Evolutionary conservation across 768 basidiomycete genomes (phyloP), one percentile per base, ranked within the genome.

Genomic region (Pulveroboletus sp.): DNA sequence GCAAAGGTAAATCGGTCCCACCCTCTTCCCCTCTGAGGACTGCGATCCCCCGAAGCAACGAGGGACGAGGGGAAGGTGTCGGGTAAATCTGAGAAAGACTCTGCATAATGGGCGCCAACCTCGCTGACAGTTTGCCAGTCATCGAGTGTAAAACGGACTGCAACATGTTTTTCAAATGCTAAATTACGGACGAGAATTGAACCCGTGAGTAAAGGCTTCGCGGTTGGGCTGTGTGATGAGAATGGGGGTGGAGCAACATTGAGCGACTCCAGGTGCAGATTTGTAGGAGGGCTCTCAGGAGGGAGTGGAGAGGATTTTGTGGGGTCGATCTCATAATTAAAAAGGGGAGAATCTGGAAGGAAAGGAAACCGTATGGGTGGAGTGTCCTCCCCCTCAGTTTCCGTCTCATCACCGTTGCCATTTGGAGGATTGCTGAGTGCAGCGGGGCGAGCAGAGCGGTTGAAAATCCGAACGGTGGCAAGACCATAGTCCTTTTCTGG

Each of bases 111-210:
- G n/a, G 76, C 85, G 36, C 68, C 53, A 27, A 96, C 92, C 64
- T 98, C 95, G 36, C 82, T 85, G 1, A 89, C 89, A 4, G 94
- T 98, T 54, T 86, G 82, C 95, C 95, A 98, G 41, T 87, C 83
- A 67, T 97, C 95, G 40, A 95, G 74, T 2, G 95, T 97, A 65
- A 94, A 98, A 1, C 94, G 75, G 1, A 96, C 77, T 0, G 80
- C 83, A 39, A 97, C 85, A 44, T 79, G 75, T 70, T 98, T 98
- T 65, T 89, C 84, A 54, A 88, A 98, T 0, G 88, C 73, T 45
- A 96, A 57, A 65, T 98, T 97, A 56, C 85, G 80, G 17, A 93
- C 91, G 42, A 91, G 78, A 48, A 96, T 69, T 8, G 86, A 81
- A 6, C 95, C 95, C 2, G 76, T 71, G 13, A 96, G 76, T 71